phyloP scores from a whole-genome alignment of 129 eudicot species.

The Centaurea solstitialis region DNA sequence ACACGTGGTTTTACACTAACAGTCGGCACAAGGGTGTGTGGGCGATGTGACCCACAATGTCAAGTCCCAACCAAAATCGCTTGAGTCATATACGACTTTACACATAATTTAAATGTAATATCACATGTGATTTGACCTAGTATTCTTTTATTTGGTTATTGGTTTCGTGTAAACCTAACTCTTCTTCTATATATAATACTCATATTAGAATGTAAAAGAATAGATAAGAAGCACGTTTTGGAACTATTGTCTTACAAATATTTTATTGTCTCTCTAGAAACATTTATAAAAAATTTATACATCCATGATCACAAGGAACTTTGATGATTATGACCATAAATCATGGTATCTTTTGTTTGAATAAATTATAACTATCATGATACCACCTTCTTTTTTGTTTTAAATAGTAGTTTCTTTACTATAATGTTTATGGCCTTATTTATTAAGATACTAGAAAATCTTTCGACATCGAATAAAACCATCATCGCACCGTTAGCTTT shows the following conservation, averaged over 20 bases:
- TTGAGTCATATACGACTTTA: no score
- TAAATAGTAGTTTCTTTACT: background rate
- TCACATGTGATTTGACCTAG: no score
- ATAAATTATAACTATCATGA: background rate
- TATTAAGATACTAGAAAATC: background rate
- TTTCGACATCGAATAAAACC: background rate
- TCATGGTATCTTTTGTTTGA: conserved; percentile 10
- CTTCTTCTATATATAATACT: no score
- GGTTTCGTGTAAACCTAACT: no score
- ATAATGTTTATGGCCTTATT: background rate
- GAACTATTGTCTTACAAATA: conserved; percentile 12
- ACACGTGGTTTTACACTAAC: no score
- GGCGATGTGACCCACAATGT: no score
- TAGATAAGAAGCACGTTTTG: conserved; percentile 26
- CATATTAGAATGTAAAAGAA: background rate
- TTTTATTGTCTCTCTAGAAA: conserved; percentile 19
- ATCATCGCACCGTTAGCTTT: background rate
- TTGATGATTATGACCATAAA: conserved; percentile 9
- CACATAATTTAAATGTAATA: no score
- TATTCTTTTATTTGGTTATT: no score
- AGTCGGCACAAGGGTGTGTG: no score
- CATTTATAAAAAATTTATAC: background rate
- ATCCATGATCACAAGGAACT: conserved; percentile 20
- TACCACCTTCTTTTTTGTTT: conserved; percentile 12
- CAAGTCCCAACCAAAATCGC: no score